A percentile compares a stretch with the other conserved stretches of the same genome.
phyloP scores from a whole-genome alignment of 2,329 filamentous ascomycete species.

The Scedosporium apiospermum region DNA sequence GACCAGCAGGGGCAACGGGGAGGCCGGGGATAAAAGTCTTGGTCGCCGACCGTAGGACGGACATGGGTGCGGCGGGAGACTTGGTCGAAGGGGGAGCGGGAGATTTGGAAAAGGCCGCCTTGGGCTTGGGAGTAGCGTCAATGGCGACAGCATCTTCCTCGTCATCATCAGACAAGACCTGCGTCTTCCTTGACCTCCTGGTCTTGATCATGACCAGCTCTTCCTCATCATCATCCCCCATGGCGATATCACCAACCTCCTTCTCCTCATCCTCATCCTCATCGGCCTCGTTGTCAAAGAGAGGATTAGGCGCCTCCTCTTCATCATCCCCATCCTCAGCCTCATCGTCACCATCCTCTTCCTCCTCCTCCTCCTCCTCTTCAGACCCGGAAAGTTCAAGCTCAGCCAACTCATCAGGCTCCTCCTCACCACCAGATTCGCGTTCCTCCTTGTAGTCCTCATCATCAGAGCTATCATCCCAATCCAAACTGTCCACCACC shows the following conservation, averaged over 20 bases:
- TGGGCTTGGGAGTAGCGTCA: slow-evolving; percentile 38
- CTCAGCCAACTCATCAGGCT: slow-evolving; percentile 28
- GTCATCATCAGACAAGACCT: slow-evolving; percentile 57
- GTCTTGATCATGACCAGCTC: slow-evolving; percentile 32
- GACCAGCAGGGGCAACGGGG: slow-evolving; percentile 38
- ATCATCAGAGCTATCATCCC: slow-evolving; percentile 49
- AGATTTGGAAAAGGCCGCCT: slow-evolving; percentile 27
- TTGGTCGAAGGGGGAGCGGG: slow-evolving; percentile 29
- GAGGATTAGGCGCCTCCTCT: slow-evolving; percentile 19
- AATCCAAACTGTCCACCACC: slow-evolving; percentile 38
- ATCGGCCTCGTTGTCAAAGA: slow-evolving; percentile 30
- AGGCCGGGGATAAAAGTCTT: slow-evolving; percentile 63
- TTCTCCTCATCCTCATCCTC: slow-evolving; percentile 24
- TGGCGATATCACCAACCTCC: slow-evolving; percentile 22
- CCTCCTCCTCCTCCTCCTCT: slow-evolving; percentile 25
- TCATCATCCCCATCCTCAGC: slow-evolving; percentile 19
- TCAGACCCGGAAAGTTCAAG: slow-evolving; percentile 37
- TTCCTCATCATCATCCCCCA: slow-evolving; percentile 18
- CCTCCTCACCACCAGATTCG: slow-evolving; percentile 22
- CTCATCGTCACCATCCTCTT: slow-evolving; percentile 23
- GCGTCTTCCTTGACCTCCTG: slow-evolving; percentile 38
- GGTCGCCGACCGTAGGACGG: slow-evolving; percentile 57
- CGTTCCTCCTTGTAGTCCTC: slow-evolving; percentile 33
- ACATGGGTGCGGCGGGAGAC: slow-evolving; percentile 49
- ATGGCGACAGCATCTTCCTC: slow-evolving; percentile 37